Base-by-base conservation (phyloP, 768 basidiomycete genomes). In the Candolleomyces eurysporus region DNA sequence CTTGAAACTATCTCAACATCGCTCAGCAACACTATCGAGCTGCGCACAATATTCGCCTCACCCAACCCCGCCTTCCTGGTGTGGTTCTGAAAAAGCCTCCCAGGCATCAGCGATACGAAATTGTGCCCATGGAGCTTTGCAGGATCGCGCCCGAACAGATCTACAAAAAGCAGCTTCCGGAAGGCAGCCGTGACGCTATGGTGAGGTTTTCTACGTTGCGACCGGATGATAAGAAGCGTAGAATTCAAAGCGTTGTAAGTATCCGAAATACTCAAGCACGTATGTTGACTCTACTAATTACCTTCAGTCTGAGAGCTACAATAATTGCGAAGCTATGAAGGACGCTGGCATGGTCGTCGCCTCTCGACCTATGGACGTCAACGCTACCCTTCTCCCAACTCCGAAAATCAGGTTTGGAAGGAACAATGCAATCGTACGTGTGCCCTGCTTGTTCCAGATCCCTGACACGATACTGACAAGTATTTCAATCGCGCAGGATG, bases 41-140 rank as follows among this genome's bases (percentile, higher is more conserved):
- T 1, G 71, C 71, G 10, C 67, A 79, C 43, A 78, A 76, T 6
- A 66, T 82, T n/a, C 57, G 32, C 10, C 60, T 74, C 16, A 64
- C 66, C 7, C 62, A 62, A 8, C 32, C 68, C 36, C 69, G 67
- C 5, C 67, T 65, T 0, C 66, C 66, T 7, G 61, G 61, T 32
- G 61, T 61, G 19, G 36, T 61, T 21, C 39, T 61, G 9, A 40
- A 36, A 31, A 21, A 4, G 6, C 11, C 39, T 11, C 55, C 48
- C 14, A 49, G 13, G 17, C 36, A 36, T 36, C 36, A 11, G 36
- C 36, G 36, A 36, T 66, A 70, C 0, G 70, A 70, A 0, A 69
- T 86, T 39, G 76, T 90, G 5, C 91, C 91, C 0, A 71, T 92
- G 1, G 91, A 93, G 65, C 69, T 85, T 2, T 92, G 90, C 67